Percentiles rank a stretch among this genome's conserved stretches.
These are phyloP conservation scores for Sutorius eximius DNA, from an alignment of 1,284 basidiomycete genomes.

Conservation along the genomic window DNA sequence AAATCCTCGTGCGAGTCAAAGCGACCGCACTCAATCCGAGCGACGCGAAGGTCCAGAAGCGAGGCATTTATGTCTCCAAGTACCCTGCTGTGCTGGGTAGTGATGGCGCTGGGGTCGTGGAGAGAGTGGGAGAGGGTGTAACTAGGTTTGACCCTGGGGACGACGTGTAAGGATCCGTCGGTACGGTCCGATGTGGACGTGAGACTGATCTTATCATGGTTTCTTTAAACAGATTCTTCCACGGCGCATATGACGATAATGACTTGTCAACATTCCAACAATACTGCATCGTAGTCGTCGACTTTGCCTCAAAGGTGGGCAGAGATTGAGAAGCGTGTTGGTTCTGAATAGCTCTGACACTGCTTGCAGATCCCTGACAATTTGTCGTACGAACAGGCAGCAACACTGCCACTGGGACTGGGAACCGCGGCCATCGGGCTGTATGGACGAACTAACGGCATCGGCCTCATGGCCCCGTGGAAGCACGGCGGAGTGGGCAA, in stretches of 20 bases:
- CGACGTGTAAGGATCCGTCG: constrained; percentile 45
- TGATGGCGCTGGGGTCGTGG: constrained; percentile 60
- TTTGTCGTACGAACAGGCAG: constrained; percentile 34
- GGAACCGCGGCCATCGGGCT: constrained; percentile 35
- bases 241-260: constrained; percentile 39
- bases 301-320: constrained; percentile 44
- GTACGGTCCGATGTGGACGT: constrained; percentile 4
- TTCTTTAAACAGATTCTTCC: constrained; percentile 39
- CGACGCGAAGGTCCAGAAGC: constrained; percentile 40
- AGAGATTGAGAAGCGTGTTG: background rate
- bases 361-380: constrained; percentile 33
- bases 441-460: constrained; percentile 35
- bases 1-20: constrained; percentile 43
- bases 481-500: constrained; percentile 35
- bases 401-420: constrained; percentile 31
- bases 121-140: constrained; percentile 53
- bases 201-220: constrained; percentile 23
- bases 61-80: constrained; percentile 33
- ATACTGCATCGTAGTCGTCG: constrained; percentile 43
- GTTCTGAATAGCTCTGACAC: constrained; percentile 7
- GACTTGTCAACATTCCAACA: constrained; percentile 50
- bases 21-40: constrained; percentile 45
- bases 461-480: constrained; percentile 34
- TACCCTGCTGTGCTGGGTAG: constrained; percentile 52
- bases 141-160: constrained; percentile 54